These are phyloP conservation scores for Candida orba DNA, from an alignment of 805 yeast species.

Conservation along the genomic window DNA sequence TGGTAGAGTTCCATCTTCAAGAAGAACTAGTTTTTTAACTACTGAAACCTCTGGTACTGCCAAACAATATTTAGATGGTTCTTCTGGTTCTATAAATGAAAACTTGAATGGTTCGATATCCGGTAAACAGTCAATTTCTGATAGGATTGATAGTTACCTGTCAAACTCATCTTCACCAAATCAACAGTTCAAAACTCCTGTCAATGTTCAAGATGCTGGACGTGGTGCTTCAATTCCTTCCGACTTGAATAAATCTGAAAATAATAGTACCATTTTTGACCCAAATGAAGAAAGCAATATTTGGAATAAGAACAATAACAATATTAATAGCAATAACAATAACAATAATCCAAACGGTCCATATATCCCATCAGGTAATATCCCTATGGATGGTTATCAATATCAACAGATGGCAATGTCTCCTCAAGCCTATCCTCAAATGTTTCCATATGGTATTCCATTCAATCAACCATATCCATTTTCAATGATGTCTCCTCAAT, in stretches of 20 bases:
- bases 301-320: conserved; percentile 31
- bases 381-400: background rate
- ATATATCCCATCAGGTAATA: background rate
- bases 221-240: conserved; percentile 22
- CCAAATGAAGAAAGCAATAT: conserved; percentile 25
- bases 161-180: conserved; percentile 38
- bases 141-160: conserved; percentile 51
- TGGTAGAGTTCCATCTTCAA: conserved; percentile 31
- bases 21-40: conserved; percentile 47
- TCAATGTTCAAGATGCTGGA: conserved; percentile 4
- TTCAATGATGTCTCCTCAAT: conserved; percentile 24
- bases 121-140: conserved; percentile 29
- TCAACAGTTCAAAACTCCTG: conserved; percentile 29
- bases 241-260: conserved; percentile 28
- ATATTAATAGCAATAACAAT: conserved; percentile 39
- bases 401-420: conserved; percentile 9
- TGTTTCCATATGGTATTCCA: conserved; percentile 31
- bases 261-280: conserved; percentile 27
- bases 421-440: conserved; percentile 20
- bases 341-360: conserved; percentile 29
- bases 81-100: conserved; percentile 25
- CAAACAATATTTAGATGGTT: conserved; percentile 20
- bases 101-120: conserved; percentile 18
- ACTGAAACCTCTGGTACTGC: conserved; percentile 23
- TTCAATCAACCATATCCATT: conserved; percentile 29